A percentile compares a stretch with the other conserved stretches of the same genome.
phyloP scores from a whole-genome alignment of 2,329 filamentous ascomycete genomes.

The Thelonectria rubi region DNA sequence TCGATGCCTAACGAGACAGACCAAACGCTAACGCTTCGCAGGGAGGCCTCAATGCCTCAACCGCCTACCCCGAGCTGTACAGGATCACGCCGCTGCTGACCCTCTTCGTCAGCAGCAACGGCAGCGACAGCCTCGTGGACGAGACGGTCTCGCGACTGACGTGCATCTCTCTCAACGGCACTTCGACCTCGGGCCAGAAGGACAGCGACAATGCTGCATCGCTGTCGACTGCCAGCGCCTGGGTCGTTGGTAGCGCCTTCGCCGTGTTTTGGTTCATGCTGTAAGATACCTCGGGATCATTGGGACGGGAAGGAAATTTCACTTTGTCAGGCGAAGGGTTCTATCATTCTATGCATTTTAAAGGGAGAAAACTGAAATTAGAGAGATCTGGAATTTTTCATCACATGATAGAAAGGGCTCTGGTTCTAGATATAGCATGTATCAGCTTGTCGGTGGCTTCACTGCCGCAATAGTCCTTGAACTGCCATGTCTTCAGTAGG shows the following conservation, averaged over 20 bases:
- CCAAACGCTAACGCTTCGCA: background rate
- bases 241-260: background rate
- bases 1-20: background rate
- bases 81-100: background rate
- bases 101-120: background rate
- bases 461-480: no score
- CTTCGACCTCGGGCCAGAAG: background rate
- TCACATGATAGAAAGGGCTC: no score
- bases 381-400: no score
- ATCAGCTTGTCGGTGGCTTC: no score
- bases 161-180: background rate
- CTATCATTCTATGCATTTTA: no score
- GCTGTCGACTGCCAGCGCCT: background rate
- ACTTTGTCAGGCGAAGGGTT: no score
- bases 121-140: background rate
- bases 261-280: background rate
- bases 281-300: background rate
- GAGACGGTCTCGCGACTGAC: background rate
- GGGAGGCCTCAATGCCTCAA: background rate
- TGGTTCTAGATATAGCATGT: no score
- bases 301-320: no score
- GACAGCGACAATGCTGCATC: background rate
- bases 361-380: no score
- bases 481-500: no score
- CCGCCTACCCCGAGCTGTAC: conserved; percentile 5